Percentiles rank a stretch among this genome's conserved stretches.
Conservation (phyloP, 1,139 yeast genomes). For the Blastobotrys proliferans region DNA sequence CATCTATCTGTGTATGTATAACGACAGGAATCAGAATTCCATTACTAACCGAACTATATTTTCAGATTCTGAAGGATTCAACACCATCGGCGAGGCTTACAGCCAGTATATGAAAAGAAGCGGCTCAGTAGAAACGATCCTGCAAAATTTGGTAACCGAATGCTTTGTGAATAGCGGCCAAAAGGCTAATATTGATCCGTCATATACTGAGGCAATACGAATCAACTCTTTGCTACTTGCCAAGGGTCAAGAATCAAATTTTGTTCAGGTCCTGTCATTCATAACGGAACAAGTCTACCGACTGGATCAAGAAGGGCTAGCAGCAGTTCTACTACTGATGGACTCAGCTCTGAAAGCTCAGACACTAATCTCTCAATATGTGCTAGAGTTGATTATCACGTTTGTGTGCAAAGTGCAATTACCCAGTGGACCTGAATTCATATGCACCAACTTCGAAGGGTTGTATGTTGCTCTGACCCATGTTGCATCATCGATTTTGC, state of each 20-base stretch:
- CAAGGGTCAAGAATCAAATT: conserved; percentile 8
- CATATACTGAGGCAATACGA: conserved; percentile 7
- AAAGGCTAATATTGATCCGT: not conserved
- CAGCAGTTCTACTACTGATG: conserved; percentile 25
- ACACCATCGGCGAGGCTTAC: too few relatives aligned
- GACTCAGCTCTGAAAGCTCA: conserved; percentile 45
- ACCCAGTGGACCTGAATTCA: conserved; percentile 17
- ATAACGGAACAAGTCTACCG: not conserved
- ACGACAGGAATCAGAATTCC: not conserved
- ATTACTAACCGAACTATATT: not conserved
- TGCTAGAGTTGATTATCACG: conserved; percentile 51
- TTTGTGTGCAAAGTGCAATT: conserved; percentile 34
- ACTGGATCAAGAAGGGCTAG: conserved; percentile 5
- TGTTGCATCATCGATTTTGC: conserved; percentile 39
- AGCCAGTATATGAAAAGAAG: not conserved
- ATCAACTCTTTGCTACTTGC: conserved; percentile 6
- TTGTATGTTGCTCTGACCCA: conserved; percentile 13
- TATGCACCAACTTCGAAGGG: not conserved
- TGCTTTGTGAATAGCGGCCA: not conserved
- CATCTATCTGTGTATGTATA: not conserved
- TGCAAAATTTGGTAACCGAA: not conserved
- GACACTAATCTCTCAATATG: conserved; percentile 66
- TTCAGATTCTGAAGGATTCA: too few relatives aligned
- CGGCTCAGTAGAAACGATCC: not conserved
- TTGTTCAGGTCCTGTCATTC: conserved; percentile 6